Base-by-base conservation (phyloP, 2,329 filamentous ascomycete species). In the Botrytis elliptica region DNA sequence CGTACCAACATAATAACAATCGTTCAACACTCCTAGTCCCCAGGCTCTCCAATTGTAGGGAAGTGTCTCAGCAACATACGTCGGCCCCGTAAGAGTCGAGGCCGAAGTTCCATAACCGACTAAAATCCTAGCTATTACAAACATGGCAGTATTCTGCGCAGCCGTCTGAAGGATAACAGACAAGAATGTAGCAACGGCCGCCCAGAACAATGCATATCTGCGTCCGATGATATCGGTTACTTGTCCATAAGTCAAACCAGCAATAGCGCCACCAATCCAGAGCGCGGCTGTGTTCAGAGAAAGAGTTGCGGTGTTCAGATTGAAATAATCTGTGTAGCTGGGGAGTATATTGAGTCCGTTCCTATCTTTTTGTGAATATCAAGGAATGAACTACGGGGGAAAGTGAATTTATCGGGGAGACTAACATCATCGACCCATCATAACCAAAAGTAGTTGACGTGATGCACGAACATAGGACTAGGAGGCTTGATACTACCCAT, bases 261-360 rank as follows among this genome's bases (percentile, higher is more conserved):
- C 85, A 9, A 89, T 70, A 44, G 84, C 81, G 46, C 84, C 83
- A 22, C 87, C 87, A 66, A 89, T 85, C 78, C 85, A 89, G 20
- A 86, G 84, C 1, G 86, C 85, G 0, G 87, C 85, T 5, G 86
- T 89, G 75, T 88, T 88, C 12, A 90, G 82, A 5, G 85, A 86
- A 0, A 83, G 85, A 0, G 87, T 88, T 0, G 85, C 84, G 1
- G 85, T 80, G 25, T 81, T 88, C 16, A 89, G 84, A 9, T 84
- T 76, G 80, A 90, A 89, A 78, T 89, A 89, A 59, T 87, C 83
- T 0, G 83, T 85, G 78, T 89, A 90, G 0, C 84, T 85, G 0
- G 87, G 87, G 18, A 90, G 79, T 73, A 90, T 89, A 73, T 88
- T 87, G 33, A 90, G 82, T 0, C 85, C 86, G 74, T 89, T 89